phyloP scores from a whole-genome alignment of 768 basidiomycete genomes.

The Suillus lakei region DNA sequence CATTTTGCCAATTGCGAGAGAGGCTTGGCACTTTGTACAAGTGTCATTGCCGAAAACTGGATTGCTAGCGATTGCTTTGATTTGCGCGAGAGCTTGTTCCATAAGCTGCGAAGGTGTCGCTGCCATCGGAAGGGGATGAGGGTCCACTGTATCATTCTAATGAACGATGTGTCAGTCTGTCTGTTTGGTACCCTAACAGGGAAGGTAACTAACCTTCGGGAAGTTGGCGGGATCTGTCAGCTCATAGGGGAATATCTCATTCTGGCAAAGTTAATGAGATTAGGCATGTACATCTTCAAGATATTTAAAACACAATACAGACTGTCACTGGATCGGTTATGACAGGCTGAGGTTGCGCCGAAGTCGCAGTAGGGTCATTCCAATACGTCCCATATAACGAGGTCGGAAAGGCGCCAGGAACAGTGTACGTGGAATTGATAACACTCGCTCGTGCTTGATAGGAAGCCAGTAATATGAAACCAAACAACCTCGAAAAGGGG shows the following conservation, averaged over 20 bases:
- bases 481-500: slow-evolving; percentile 14
- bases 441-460: slow-evolving; percentile 12
- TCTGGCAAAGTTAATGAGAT: slow-evolving; percentile 37
- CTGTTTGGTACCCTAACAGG: too few species aligned
- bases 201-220: slow-evolving; percentile 40
- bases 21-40: slow-evolving; percentile 46
- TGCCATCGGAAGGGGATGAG: slow-evolving; percentile 46
- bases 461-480: slow-evolving; percentile 18
- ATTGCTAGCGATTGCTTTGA: slow-evolving; percentile 42
- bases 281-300: slow-evolving; percentile 3
- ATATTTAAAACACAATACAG: slow-evolving; percentile 20
- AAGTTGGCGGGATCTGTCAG: slow-evolving; percentile 68
- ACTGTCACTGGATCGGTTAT: slow-evolving; percentile 72
- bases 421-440: slow-evolving; percentile 51
- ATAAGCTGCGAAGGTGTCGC: slow-evolving; percentile 41
- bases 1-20: slow-evolving; percentile 46
- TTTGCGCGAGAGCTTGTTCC: slow-evolving; percentile 42
- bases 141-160: slow-evolving; percentile 49
- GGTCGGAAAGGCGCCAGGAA: slow-evolving; percentile 65
- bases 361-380: slow-evolving; percentile 71
- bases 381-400: slow-evolving; percentile 64
- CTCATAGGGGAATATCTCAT: slow-evolving; percentile 56
- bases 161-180: neutral
- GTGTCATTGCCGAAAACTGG: slow-evolving; percentile 40
- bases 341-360: slow-evolving; percentile 71